Percentiles rank a stretch among this genome's conserved stretches.
Evolutionary conservation across 331 rosid genomes (phyloP).

Genomic region (Malus hybrid): DNA sequence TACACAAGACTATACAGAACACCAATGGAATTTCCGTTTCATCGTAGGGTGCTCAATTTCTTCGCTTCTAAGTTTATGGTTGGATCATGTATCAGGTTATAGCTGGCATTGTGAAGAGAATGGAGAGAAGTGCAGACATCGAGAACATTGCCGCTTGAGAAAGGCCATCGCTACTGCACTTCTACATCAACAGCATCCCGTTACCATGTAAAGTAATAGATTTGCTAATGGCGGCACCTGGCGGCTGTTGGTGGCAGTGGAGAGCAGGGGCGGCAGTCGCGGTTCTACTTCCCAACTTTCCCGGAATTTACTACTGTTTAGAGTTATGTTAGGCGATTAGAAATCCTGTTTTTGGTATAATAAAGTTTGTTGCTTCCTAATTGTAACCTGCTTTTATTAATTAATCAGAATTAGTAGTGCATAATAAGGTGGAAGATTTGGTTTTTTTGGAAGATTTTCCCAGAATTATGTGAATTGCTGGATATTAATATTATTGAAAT

Average conservation of each 20-base stretch:
- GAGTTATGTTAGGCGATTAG: not conserved
- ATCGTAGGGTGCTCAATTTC: too few relatives aligned
- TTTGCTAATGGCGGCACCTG: not conserved
- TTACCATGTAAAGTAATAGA: not conserved
- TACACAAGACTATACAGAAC: not conserved
- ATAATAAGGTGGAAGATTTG: not conserved
- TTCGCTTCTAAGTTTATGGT: not conserved
- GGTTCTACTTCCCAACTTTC: not conserved
- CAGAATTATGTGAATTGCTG: not conserved
- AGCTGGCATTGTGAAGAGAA: slow-evolving; percentile 87
- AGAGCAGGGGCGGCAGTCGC: not conserved
- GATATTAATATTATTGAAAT: not conserved
- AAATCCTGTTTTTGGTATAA: not conserved
- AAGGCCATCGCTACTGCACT: not conserved
- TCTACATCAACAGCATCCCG: not conserved
- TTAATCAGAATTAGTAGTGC: not conserved
- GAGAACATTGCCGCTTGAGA: slow-evolving; percentile 71
- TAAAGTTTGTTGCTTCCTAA: not conserved
- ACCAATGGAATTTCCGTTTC: too few relatives aligned
- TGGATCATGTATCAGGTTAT: slow-evolving; percentile 50
- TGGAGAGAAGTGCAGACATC: slow-evolving; percentile 65
- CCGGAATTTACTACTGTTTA: not conserved
- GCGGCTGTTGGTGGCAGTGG: not conserved
- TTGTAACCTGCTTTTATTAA: not conserved
- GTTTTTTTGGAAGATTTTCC: not conserved